Base-by-base conservation (phyloP, 768 basidiomycete species). In the Lentinula raphanica region DNA sequence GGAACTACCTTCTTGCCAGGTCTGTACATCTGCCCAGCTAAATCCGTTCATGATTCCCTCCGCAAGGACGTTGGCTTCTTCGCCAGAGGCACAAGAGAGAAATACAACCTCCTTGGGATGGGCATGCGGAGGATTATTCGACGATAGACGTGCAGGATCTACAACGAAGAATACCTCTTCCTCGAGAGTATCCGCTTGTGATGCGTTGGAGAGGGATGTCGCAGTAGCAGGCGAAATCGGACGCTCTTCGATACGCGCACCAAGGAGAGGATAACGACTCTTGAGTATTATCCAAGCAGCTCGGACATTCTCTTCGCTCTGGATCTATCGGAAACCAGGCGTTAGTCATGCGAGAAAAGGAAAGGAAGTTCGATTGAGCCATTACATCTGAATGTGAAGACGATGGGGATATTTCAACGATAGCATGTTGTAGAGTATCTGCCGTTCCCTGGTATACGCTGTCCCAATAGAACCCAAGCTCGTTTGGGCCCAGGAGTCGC, bases 241-340 rank as follows among this genome's bases (percentile, higher is more conserved):
- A 23, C 51, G 51, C 45, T 71, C 69, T 46, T 71, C 69, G n/a
- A 83, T 61, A 4, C 58, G 67, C 5, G 78, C 74, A 3, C 73
- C 79, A 12, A 80, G 76, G 3, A 86, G 70, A 2, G 84, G 84
- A 59, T 72, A 82, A 32, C 70, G 74, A 27, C 67, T 68, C 65
- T 85, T 85, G 21, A 81, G 65, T 11, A 72, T 64, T 21, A 68
- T 28, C 83, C 83, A 86, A 1, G 79, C 71, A 28, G 68, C 66
- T 1, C 46, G 32, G 38, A 85, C 63, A 58, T 77, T 81, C 11
- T 62, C 62, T 5, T 65, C 56, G 12, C 35, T 45, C 21, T 42
- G 45, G 9, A 45, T 56, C 40, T 44, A 31, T n/a, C 54, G 48
- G 5, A 39, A 3, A 8, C 12, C 21, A 13, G n/a, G 50, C 23